Percentiles rank a stretch among this genome's conserved stretches.
Evolutionary conservation across 73 alveolate species (phyloP).

Genomic region (Durusdinium trenchii): DNA sequence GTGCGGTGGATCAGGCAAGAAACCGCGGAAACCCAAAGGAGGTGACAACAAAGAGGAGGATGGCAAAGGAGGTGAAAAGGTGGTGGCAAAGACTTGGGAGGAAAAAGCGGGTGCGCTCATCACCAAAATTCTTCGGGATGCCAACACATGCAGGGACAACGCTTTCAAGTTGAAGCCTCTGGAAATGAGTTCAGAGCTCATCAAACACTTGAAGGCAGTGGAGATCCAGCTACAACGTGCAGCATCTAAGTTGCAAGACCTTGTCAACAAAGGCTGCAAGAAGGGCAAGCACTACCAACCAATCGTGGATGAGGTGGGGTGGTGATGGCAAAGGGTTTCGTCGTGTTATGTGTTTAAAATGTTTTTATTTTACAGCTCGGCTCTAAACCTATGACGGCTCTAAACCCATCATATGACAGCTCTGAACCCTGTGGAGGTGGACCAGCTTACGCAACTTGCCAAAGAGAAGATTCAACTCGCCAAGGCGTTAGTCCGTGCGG

Average conservation of each 20-base stretch:
- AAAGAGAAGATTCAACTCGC: not conserved
- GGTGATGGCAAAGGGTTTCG: too few relatives aligned
- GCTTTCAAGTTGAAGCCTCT: constrained; percentile 55
- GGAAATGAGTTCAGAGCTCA: not conserved
- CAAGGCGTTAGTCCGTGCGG: constrained; percentile 14
- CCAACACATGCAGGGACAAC: constrained; percentile 43
- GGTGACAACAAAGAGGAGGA: too few relatives aligned
- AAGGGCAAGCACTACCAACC: constrained; percentile 1
- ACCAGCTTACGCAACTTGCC: not conserved
- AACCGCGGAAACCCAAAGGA: not conserved
- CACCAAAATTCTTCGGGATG: constrained; percentile 1
- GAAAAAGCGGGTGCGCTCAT: constrained; percentile 1
- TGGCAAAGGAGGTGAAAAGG: not conserved
- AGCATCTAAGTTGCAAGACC: not conserved
- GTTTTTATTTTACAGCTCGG: too few relatives aligned
- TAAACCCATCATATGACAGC: too few relatives aligned
- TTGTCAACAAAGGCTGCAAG: not conserved
- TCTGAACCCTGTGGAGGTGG: not conserved
- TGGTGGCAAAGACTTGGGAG: not conserved
- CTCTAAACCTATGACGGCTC: too few relatives aligned
- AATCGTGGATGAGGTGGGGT: not conserved
- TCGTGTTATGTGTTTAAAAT: too few relatives aligned
- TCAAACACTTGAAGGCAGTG: constrained; percentile 21
- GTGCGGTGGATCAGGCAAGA: not conserved
- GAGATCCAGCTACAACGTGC: not conserved